Base-by-base conservation (phyloP, 768 basidiomycete genomes). In the Lactarius sanguifluus region DNA sequence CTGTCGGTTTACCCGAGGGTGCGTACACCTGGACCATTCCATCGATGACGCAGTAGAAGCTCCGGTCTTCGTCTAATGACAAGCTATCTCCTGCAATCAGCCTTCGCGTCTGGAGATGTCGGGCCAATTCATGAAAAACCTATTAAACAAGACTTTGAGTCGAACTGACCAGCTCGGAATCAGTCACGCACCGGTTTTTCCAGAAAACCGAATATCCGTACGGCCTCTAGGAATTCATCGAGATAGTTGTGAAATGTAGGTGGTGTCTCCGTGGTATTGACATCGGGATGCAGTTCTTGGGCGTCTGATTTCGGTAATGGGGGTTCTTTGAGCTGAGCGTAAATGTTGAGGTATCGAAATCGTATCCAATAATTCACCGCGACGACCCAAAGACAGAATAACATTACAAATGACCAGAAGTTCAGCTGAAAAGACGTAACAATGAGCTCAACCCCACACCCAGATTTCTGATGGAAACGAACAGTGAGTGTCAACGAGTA, bases 11-110 rank as follows among this genome's bases (percentile, higher is more conserved):
- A 6, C 85, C 86, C 0, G 88, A 86, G 65, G 86, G 85, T 18
- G 92, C 92, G 75, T 85, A 97, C 13, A 98, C 94, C 73, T 99
- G 94, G 16, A 96, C 96, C 67, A 85, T 90, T n/a, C 97, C 97
- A 75, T 99, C 97, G 38, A 98, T 90, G 40, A 99, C 96, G 75
- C 94, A 98, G 77, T 98, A 98, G 77, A 99, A 99, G 69, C 89
- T 94, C 72, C 93, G 93, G 78, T 98, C 92, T 73, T 91, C 85
- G 71, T 95, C 91, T 4, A 98, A 83, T 34, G 92, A 90, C 65
- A 98, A 83, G 59, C 91, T 96, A 72, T 99, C 97, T 5, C 97
- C 96, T 5, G 97, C 97, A 60, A 97, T 91, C 25, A 99, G 80
- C n/a, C 96, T 82, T 68, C 94, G 85, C 2, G 97, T 99, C 76